These are phyloP conservation scores for Penicillium taxi DNA, from an alignment of 495 filamentous ascomycete genomes.

Conservation along the genomic window DNA sequence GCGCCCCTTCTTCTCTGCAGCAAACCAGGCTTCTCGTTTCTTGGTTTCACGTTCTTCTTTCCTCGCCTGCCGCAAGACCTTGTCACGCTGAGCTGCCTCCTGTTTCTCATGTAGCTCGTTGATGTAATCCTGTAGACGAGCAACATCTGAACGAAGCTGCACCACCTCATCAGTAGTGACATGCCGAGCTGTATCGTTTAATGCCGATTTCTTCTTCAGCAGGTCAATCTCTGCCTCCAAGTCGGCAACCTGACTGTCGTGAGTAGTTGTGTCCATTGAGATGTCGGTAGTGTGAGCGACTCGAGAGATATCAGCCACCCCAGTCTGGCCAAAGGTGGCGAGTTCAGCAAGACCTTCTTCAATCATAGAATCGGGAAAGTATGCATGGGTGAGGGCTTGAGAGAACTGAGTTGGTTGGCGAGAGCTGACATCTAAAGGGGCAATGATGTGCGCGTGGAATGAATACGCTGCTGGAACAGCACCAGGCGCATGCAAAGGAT, in stretches of 20 bases:
- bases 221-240: slow-evolving; percentile 30
- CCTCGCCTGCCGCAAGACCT: slow-evolving; percentile 30
- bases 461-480: slow-evolving; percentile 59
- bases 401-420: slow-evolving; percentile 32
- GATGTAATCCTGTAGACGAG: slow-evolving; percentile 35
- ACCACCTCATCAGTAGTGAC: slow-evolving; percentile 31
- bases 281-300: slow-evolving; percentile 7
- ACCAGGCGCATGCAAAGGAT: slow-evolving; percentile 36
- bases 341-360: slow-evolving; percentile 51
- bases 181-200: slow-evolving; percentile 34
- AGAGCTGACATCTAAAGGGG: slow-evolving; percentile 9
- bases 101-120: slow-evolving; percentile 36
- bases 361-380: slow-evolving; percentile 45
- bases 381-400: slow-evolving; percentile 43
- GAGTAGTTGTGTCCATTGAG: slow-evolving; percentile 13
- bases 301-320: slow-evolving; percentile 9
- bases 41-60: slow-evolving; percentile 35
- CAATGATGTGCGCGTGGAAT: slow-evolving; percentile 56
- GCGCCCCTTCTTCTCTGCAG: slow-evolving; percentile 38
- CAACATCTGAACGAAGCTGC: slow-evolving; percentile 31
- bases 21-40: slow-evolving; percentile 38
- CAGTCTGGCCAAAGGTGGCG: slow-evolving; percentile 25
- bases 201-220: slow-evolving; percentile 34
- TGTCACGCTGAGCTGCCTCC: slow-evolving; percentile 28
- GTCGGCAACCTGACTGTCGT: slow-evolving; percentile 26